Evolutionary conservation across 2,329 filamentous ascomycete genomes (phyloP).

Genomic region (Penicillium sp.): DNA sequence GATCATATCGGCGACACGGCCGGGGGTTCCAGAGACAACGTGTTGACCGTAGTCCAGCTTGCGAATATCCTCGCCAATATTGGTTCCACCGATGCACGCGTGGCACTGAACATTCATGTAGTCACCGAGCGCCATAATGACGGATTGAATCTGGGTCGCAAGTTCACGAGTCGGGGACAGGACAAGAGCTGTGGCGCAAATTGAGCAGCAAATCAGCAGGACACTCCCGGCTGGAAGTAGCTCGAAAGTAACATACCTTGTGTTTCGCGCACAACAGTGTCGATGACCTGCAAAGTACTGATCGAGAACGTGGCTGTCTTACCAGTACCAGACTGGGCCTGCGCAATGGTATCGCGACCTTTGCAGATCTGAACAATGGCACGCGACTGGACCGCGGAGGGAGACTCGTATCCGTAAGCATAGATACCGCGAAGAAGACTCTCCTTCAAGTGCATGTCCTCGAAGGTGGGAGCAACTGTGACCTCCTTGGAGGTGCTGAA

Average conservation of each 20-base stretch:
- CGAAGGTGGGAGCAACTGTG: conserved; percentile 85
- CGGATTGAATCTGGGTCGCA: conserved; percentile 99
- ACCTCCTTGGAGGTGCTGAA: conserved; percentile 98
- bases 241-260: conserved; percentile 55
- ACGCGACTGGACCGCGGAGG: conserved; percentile 94
- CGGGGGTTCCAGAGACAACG: conserved; percentile 95
- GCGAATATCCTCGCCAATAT: conserved; percentile 98
- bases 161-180: conserved; percentile 94
- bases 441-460: conserved; percentile 96
- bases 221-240: neutral
- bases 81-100: conserved; percentile 98
- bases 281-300: conserved; percentile 93
- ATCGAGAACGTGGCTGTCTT: conserved; percentile 97
- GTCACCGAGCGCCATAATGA: conserved; percentile 96
- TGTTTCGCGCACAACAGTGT: conserved; percentile 87
- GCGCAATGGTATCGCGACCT: conserved; percentile 96
- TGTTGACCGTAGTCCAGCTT: conserved; percentile 93
- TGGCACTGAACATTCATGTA: conserved; percentile 99
- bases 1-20: conserved; percentile 99
- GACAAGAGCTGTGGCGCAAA: conserved; percentile 67
- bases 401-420: conserved; percentile 97
- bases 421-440: conserved; percentile 96
- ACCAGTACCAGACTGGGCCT: conserved; percentile 95
- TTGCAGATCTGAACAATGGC: conserved; percentile 99
- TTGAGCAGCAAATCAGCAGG: conserved; percentile 10